phyloP scores from a whole-genome alignment of 2,329 filamentous ascomycete species.

The Penicillium thymicola region DNA sequence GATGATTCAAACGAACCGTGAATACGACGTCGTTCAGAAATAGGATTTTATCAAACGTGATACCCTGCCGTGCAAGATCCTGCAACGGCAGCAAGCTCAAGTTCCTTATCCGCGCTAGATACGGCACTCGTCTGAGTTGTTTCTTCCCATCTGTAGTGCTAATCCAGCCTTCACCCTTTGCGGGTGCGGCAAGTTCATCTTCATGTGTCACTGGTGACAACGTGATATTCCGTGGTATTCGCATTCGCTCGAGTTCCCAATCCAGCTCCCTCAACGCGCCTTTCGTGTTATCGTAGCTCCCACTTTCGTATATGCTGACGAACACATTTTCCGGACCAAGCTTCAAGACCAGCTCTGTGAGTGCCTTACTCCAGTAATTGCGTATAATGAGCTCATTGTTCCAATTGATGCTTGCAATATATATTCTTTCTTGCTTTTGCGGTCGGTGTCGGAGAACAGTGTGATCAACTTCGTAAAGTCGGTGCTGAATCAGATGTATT shows the following conservation, averaged over 20 bases:
- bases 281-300: constrained; percentile 68
- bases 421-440: constrained; percentile 46
- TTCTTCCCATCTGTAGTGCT: constrained; percentile 52
- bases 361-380: constrained; percentile 60
- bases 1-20: constrained; percentile 26
- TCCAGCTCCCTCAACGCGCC: constrained; percentile 58
- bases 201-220: constrained; percentile 58
- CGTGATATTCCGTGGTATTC: constrained; percentile 55
- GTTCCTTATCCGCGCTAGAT: constrained; percentile 64
- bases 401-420: constrained; percentile 68
- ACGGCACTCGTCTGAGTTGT: constrained; percentile 66
- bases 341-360: constrained; percentile 55
- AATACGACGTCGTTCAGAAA: constrained; percentile 55
- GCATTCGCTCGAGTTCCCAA: constrained; percentile 48
- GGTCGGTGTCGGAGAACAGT: constrained; percentile 9
- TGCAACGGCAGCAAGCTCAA: constrained; percentile 58
- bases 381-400: constrained; percentile 62
- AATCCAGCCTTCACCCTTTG: constrained; percentile 60
- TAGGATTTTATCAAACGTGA: constrained; percentile 56
- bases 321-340: constrained; percentile 65
- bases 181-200: constrained; percentile 51
- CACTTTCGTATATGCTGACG: constrained; percentile 66
- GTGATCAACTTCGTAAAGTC: constrained; percentile 13
- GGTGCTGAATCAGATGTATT: constrained; percentile 16
- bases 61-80: constrained; percentile 49